Conservation (phyloP, 2,329 filamentous ascomycete genomes). For the Pseudogymnoascus sp. region DNA sequence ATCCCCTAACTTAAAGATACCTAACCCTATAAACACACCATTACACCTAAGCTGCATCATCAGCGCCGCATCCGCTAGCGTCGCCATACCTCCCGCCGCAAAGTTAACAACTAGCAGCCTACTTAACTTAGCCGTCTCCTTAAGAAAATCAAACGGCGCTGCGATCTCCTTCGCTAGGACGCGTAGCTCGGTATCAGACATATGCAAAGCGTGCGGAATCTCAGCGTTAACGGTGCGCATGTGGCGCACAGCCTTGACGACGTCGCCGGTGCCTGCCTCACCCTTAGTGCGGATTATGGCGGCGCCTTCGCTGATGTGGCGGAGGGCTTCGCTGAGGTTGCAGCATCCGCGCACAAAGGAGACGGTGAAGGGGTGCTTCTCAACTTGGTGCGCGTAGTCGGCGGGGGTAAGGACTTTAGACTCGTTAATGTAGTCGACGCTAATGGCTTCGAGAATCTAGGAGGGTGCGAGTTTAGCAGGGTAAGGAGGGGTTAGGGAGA, state of each 20-base stretch:
- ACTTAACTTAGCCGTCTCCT: slow-evolving; percentile 79
- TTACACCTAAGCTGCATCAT: slow-evolving; percentile 99
- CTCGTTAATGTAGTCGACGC: slow-evolving; percentile 97
- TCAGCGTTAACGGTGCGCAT: slow-evolving; percentile 85
- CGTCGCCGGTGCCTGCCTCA: slow-evolving; percentile 93
- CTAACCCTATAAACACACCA: slow-evolving; percentile 92
- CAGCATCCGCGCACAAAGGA: slow-evolving; percentile 97
- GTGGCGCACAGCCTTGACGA: slow-evolving; percentile 93
- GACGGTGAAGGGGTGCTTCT: slow-evolving; percentile 73
- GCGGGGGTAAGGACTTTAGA: slow-evolving; percentile 95
- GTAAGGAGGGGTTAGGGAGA: no score
- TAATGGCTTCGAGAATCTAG: slow-evolving; percentile 87
- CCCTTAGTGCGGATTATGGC: slow-evolving; percentile 99
- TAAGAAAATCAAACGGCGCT: slow-evolving; percentile 70
- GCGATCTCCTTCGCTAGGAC: slow-evolving; percentile 76
- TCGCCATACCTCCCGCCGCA: slow-evolving; percentile 98
- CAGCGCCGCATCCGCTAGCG: slow-evolving; percentile 89
- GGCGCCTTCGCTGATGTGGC: slow-evolving; percentile 85
- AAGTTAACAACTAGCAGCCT: slow-evolving; percentile 96
- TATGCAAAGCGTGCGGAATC: slow-evolving; percentile 63
- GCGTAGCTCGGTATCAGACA: slow-evolving; percentile 66
- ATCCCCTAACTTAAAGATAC: slow-evolving; percentile 96
- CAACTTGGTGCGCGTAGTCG: slow-evolving; percentile 84
- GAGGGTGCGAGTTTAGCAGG: slow-evolving; percentile 11
- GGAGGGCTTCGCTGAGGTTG: slow-evolving; percentile 86